phyloP scores from a whole-genome alignment of 2,329 filamentous ascomycete species.

The Rhynchosporium graminicola region DNA sequence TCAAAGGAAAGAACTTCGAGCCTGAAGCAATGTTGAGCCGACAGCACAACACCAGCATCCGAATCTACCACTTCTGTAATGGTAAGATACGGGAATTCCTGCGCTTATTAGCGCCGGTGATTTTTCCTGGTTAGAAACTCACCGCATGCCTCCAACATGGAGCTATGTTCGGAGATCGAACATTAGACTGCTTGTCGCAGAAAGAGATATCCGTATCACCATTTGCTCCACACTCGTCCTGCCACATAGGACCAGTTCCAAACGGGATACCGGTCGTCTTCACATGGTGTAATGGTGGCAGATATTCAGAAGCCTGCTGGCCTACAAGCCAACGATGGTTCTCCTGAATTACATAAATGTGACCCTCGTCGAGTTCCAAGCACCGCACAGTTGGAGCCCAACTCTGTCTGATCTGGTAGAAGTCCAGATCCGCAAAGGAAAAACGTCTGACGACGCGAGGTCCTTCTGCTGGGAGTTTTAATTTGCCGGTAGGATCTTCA shows the following conservation, averaged over 20 bases:
- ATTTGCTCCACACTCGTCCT: conserved; percentile 47
- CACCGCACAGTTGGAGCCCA: conserved; percentile 51
- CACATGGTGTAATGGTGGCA: conserved; percentile 49
- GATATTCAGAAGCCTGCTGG: conserved; percentile 45
- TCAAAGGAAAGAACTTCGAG: conserved; percentile 50
- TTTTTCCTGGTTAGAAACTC: not conserved
- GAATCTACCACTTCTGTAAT: conserved; percentile 49
- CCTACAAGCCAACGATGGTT: conserved; percentile 53
- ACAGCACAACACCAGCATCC: conserved; percentile 48
- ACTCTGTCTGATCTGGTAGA: conserved; percentile 55
- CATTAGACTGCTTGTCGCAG: conserved; percentile 27
- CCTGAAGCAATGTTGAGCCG: conserved; percentile 50
- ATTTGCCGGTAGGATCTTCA: conserved; percentile 47
- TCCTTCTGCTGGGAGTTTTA: conserved; percentile 41
- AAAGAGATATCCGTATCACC: conserved; percentile 34
- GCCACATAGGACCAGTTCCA: conserved; percentile 52
- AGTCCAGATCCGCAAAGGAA: conserved; percentile 52
- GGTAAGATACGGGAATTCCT: conserved; percentile 54
- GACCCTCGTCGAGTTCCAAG: conserved; percentile 48
- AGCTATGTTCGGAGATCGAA: conserved; percentile 40
- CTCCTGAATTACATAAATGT: conserved; percentile 59
- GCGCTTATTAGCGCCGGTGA: not conserved
- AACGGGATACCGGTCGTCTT: conserved; percentile 57
- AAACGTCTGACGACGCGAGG: conserved; percentile 53
- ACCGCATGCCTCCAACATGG: conserved; percentile 55